phyloP scores from a whole-genome alignment of 805 yeast genomes.

The Scheffersomyces stipitis region DNA sequence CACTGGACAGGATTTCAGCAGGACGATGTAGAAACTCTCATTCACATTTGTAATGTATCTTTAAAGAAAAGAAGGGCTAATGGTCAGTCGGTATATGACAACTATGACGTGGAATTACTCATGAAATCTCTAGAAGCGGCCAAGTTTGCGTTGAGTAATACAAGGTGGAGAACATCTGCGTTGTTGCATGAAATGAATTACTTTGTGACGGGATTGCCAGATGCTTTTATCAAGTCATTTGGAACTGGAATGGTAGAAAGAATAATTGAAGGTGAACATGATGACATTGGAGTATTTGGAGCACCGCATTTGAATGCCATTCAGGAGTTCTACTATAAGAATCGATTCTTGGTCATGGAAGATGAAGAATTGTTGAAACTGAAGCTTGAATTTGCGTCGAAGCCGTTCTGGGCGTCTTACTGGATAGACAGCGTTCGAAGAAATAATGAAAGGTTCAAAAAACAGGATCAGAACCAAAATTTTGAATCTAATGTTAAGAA shows the following conservation, averaged over 20 bases:
- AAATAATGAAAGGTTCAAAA: slow-evolving; percentile 36
- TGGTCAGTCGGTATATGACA: slow-evolving; percentile 25
- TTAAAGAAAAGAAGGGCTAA: slow-evolving; percentile 33
- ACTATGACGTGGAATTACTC: slow-evolving; percentile 42
- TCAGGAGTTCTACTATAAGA: slow-evolving; percentile 54
- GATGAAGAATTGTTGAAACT: slow-evolving; percentile 25
- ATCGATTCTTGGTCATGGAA: slow-evolving; percentile 41
- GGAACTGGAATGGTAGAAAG: slow-evolving; percentile 42
- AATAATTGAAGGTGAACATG: slow-evolving; percentile 9
- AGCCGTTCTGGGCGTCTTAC: slow-evolving; percentile 52
- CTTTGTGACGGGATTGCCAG: slow-evolving; percentile 48
- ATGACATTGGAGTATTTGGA: slow-evolving; percentile 48
- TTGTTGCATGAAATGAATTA: slow-evolving; percentile 67
- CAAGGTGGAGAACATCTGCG: slow-evolving; percentile 58
- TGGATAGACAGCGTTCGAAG: slow-evolving; percentile 46
- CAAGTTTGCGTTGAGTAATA: slow-evolving; percentile 48
- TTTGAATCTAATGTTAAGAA: not conserved
- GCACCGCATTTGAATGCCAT: slow-evolving; percentile 55
- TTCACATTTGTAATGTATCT: slow-evolving; percentile 47
- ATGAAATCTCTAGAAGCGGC: slow-evolving; percentile 46
- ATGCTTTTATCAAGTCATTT: slow-evolving; percentile 36
- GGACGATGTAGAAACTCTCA: slow-evolving; percentile 54
- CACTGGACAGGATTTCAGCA: slow-evolving; percentile 74
- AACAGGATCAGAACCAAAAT: slow-evolving; percentile 23
- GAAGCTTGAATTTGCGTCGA: slow-evolving; percentile 34